Evolutionary conservation across 768 basidiomycete species (phyloP).

Genomic region (Leucosporidium yakuticum): DNA sequence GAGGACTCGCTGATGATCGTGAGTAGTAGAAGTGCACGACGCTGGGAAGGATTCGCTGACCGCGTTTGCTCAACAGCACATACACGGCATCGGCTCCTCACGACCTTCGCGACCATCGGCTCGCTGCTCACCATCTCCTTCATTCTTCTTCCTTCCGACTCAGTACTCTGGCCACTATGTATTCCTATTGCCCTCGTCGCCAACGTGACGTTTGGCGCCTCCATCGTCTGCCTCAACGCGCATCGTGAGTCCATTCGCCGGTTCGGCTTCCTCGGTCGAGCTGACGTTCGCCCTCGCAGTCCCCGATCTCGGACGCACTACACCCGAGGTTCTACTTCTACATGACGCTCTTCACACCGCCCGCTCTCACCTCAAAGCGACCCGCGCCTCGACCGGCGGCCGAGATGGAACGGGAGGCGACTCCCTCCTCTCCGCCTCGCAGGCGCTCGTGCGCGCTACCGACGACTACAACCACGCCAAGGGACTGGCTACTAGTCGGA

Average conservation of each 20-base stretch:
- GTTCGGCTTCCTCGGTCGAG: conserved; percentile 38
- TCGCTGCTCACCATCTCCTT: conserved; percentile 64
- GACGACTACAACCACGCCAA: conserved; percentile 18
- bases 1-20: conserved; percentile 85
- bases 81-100: conserved; percentile 70
- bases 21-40: conserved; percentile 40
- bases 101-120: conserved; percentile 67
- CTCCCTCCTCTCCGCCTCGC: conserved; percentile 1
- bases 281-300: conserved; percentile 50
- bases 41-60: neutral
- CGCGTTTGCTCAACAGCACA: conserved; percentile 45
- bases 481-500: conserved; percentile 11
- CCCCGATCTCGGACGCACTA: neutral
- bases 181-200: conserved; percentile 67
- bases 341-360: neutral
- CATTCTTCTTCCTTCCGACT: conserved; percentile 65
- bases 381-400: too few relatives aligned
- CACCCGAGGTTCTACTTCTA: too few relatives aligned
- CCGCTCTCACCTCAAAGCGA: neutral
- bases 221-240: conserved; percentile 81
- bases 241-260: conserved; percentile 48
- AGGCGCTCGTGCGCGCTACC: conserved; percentile 17
- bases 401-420: too few relatives aligned
- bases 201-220: conserved; percentile 80
- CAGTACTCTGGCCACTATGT: conserved; percentile 61